phyloP scores from a whole-genome alignment of 78 protist genomes.

The Paratrimastix pyriformis region DNA sequence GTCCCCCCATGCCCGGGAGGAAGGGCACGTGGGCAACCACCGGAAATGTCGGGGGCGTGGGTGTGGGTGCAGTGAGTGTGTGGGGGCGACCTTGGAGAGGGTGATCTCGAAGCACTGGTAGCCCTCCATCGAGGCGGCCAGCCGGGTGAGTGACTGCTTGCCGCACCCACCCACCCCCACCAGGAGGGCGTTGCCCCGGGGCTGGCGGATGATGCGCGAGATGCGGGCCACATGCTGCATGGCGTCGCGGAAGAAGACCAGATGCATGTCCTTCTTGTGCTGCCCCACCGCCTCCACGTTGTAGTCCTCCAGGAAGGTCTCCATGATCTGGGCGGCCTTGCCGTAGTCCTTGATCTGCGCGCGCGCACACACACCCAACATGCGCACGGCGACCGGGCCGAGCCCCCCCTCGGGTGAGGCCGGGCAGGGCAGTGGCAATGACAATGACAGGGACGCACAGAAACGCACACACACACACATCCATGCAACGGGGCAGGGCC shows the following conservation, averaged over 20 bases:
- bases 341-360: background rate
- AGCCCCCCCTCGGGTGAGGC: too few relatives aligned
- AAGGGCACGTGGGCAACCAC: too few relatives aligned
- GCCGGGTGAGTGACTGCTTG: conserved; percentile 46
- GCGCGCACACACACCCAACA: background rate
- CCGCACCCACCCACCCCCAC: conserved; percentile 57
- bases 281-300: background rate
- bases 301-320: background rate
- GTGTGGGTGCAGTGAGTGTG: too few relatives aligned
- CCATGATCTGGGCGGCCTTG: background rate
- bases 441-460: too few relatives aligned
- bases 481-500: too few relatives aligned
- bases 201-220: conserved; percentile 36
- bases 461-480: too few relatives aligned
- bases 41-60: too few relatives aligned
- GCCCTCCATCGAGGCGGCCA: conserved; percentile 38
- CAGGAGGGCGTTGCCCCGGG: conserved; percentile 50
- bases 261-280: conserved; percentile 30
- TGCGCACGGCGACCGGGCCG: too few relatives aligned
- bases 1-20: too few relatives aligned
- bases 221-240: conserved; percentile 34
- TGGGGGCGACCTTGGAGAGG: conserved; percentile 13
- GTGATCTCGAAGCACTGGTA: conserved; percentile 33
- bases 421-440: too few relatives aligned
- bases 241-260: conserved; percentile 55